These are phyloP conservation scores for Pyrrhoderma lamaoense DNA, from an alignment of 1,284 basidiomycete genomes.

Conservation along the genomic window DNA sequence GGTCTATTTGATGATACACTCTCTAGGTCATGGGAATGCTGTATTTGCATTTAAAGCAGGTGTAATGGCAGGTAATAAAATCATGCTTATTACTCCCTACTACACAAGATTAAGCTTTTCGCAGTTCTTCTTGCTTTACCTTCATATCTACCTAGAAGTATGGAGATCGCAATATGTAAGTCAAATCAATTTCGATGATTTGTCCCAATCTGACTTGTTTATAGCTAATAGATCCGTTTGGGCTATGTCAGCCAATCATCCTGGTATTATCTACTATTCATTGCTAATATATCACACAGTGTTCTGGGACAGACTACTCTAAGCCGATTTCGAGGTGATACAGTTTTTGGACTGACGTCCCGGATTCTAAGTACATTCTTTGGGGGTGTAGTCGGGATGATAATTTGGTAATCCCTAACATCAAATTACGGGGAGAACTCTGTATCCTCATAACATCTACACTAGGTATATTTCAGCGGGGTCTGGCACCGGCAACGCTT, in stretches of 20 bases:
- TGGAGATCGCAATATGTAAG: not conserved
- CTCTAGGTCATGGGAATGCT: conserved; percentile 48
- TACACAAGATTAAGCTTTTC: not conserved
- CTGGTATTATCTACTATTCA: not conserved
- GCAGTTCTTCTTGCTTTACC: conserved; percentile 59
- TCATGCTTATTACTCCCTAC: not conserved
- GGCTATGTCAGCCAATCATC: conserved; percentile 28
- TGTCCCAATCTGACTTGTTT: not conserved
- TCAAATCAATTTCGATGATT: not conserved
- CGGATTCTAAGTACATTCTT: conserved; percentile 63
- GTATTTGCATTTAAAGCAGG: conserved; percentile 80
- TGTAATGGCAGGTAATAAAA: conserved; percentile 48
- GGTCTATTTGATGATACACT: conserved; percentile 35
- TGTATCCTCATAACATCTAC: not conserved
- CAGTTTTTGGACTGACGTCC: conserved; percentile 58
- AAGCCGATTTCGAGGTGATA: conserved; percentile 69
- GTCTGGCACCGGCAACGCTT: conserved; percentile 58
- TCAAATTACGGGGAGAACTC: not conserved
- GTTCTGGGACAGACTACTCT: conserved; percentile 69
- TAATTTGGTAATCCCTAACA: conserved; percentile 50
- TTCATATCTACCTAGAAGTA: conserved; percentile 17
- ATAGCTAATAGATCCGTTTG: conserved; percentile 30
- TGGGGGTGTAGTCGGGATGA: conserved; percentile 61
- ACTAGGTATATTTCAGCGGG: conserved; percentile 70
- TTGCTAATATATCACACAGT: conserved; percentile 29